Conservation (phyloP, 2,329 filamentous ascomycete genomes). For the Fusarium redolens region DNA sequence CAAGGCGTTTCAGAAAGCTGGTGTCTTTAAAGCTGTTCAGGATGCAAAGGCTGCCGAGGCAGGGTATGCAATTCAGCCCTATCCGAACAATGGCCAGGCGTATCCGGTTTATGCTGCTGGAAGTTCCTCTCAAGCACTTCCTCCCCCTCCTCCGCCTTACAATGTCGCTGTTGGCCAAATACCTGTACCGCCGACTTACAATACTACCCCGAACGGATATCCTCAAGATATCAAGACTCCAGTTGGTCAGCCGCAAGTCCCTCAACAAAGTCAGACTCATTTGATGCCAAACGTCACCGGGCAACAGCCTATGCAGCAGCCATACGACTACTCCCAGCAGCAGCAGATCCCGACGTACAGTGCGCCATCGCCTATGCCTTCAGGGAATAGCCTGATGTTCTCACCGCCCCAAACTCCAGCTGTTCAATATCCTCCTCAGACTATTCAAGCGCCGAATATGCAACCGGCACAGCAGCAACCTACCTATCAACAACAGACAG, state of each 20-base stretch:
- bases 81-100: constrained; percentile 17
- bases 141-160: constrained; percentile 29
- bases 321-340: neutral
- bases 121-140: constrained; percentile 7
- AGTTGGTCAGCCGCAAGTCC: neutral
- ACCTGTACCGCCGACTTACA: neutral
- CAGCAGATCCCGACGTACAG: neutral
- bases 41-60: constrained; percentile 46
- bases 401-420: constrained; percentile 15
- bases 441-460: fast-evolving
- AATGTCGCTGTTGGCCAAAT: constrained; percentile 6
- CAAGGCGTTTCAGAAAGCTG: constrained; percentile 49
- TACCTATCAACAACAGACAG: neutral
- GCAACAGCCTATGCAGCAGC: constrained; percentile 1
- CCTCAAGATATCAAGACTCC: constrained; percentile 19
- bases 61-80: constrained; percentile 30
- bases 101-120: constrained; percentile 1
- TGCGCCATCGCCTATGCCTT: neutral
- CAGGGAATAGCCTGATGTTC: neutral
- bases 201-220: neutral
- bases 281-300: neutral
- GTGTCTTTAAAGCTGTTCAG: constrained; percentile 47
- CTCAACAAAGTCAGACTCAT: neutral
- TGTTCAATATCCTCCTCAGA: neutral
- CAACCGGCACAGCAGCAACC: neutral